These are phyloP conservation scores for Sphaerobolus stellatus DNA, from an alignment of 1,284 basidiomycete species.

Conservation along the genomic window DNA sequence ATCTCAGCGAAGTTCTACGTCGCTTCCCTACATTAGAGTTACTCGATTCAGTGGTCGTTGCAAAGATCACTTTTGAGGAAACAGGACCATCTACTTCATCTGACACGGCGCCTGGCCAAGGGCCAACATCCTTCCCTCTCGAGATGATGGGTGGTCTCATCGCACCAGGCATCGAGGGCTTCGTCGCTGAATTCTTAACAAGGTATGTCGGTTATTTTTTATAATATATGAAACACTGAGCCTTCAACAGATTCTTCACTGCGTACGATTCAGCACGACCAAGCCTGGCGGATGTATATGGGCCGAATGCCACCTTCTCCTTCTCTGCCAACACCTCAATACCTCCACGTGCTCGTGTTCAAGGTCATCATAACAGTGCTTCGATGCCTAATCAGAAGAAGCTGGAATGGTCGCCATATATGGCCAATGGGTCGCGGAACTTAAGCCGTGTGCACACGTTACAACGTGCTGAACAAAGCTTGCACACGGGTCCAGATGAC, in stretches of 20 bases:
- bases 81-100: conserved; percentile 46
- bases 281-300: conserved; percentile 73
- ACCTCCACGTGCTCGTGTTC: conserved; percentile 67
- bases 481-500: conserved; percentile 73
- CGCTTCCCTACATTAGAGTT: conserved; percentile 71
- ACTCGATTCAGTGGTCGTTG: conserved; percentile 73
- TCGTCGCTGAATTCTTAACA: conserved; percentile 75
- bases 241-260: conserved; percentile 69
- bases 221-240: conserved; percentile 8
- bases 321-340: conserved; percentile 81
- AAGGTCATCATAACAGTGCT: conserved; percentile 58
- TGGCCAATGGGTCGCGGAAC: conserved; percentile 73
- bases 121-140: conserved; percentile 66
- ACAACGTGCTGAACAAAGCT: conserved; percentile 62
- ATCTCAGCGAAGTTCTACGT: conserved; percentile 62
- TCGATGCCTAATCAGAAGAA: conserved; percentile 80
- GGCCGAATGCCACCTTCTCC: conserved; percentile 85
- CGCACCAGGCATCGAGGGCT: conserved; percentile 59
- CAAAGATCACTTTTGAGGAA: conserved; percentile 70
- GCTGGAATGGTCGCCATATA: conserved; percentile 74
- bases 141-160: conserved; percentile 71
- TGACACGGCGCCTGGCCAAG: conserved; percentile 34
- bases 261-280: conserved; percentile 78
- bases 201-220: conserved; percentile 47
- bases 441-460: conserved; percentile 64